phyloP scores from a whole-genome alignment of 176 grass and related monocot species.

The Secale cereale region DNA sequence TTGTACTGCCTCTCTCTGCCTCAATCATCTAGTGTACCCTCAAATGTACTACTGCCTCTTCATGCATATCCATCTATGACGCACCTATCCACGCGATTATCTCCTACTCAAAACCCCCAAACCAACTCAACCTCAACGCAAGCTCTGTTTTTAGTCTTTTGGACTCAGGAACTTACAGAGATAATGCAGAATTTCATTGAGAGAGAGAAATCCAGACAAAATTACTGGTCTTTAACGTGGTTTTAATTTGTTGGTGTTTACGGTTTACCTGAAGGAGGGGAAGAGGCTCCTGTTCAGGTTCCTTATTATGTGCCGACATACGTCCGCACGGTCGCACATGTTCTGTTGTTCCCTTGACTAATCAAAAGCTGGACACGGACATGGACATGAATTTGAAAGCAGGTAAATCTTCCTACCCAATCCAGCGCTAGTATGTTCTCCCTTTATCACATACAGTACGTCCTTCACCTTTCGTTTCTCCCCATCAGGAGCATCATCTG shows the following conservation, averaged over 20 bases:
- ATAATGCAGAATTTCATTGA: too few relatives aligned
- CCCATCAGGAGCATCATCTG: too few relatives aligned
- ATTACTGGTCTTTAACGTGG: too few relatives aligned
- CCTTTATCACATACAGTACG: too few relatives aligned
- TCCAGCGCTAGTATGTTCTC: too few relatives aligned
- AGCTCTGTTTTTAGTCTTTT: too few relatives aligned
- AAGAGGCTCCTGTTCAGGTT: constrained; percentile 1
- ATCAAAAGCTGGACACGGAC: constrained; percentile 17
- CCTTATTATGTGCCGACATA: constrained; percentile 42
- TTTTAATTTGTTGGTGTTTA: background rate
- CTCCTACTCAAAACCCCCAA: too few relatives aligned
- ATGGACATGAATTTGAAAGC: background rate
- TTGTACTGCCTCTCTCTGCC: background rate
- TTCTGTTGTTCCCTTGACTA: constrained; percentile 15
- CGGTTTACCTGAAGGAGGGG: background rate
- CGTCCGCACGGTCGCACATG: constrained; percentile 4
- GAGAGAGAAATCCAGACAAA: too few relatives aligned
- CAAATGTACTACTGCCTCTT: background rate
- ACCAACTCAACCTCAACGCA: background rate
- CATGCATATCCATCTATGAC: background rate
- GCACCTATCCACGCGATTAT: background rate
- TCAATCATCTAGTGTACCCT: background rate
- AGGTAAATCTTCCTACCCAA: too few relatives aligned
- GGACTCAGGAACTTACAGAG: too few relatives aligned
- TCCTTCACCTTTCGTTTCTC: too few relatives aligned